phyloP scores from a whole-genome alignment of 2,329 filamentous ascomycete genomes.

The Alternaria ethzedia region DNA sequence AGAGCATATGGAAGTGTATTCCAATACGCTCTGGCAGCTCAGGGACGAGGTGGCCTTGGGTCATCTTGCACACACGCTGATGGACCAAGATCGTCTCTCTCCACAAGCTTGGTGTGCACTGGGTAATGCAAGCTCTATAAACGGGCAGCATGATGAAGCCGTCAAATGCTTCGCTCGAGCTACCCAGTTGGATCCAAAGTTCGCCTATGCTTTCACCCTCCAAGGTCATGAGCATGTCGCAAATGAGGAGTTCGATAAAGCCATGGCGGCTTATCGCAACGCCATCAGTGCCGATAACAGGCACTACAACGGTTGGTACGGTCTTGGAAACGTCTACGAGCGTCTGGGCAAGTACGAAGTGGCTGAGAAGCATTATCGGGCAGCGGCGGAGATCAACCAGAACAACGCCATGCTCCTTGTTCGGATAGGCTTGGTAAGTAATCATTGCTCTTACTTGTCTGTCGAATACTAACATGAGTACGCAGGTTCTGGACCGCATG shows the following conservation, averaged over 20 bases:
- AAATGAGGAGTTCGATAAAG: conserved; percentile 97
- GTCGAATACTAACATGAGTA: neutral
- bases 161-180: conserved; percentile 93
- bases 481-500: conserved; percentile 75
- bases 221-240: conserved; percentile 95
- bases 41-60: conserved; percentile 91
- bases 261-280: conserved; percentile 82
- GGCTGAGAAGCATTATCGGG: conserved; percentile 88
- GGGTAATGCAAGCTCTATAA: conserved; percentile 92
- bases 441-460: neutral
- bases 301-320: conserved; percentile 99
- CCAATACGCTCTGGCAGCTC: conserved; percentile 97
- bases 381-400: conserved; percentile 87
- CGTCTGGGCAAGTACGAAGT: conserved; percentile 90
- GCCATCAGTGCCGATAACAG: conserved; percentile 85
- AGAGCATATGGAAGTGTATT: conserved; percentile 98
- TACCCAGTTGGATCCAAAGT: conserved; percentile 85
- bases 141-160: conserved; percentile 92
- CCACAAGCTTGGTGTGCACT: conserved; percentile 96
- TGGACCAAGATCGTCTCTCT: conserved; percentile 85
- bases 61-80: conserved; percentile 87
- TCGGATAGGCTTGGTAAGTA: conserved; percentile 80
- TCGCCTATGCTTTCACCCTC: conserved; percentile 94
- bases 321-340: conserved; percentile 80
- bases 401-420: conserved; percentile 92